phyloP scores from a whole-genome alignment of 768 basidiomycete species.

The Suillus paluster region DNA sequence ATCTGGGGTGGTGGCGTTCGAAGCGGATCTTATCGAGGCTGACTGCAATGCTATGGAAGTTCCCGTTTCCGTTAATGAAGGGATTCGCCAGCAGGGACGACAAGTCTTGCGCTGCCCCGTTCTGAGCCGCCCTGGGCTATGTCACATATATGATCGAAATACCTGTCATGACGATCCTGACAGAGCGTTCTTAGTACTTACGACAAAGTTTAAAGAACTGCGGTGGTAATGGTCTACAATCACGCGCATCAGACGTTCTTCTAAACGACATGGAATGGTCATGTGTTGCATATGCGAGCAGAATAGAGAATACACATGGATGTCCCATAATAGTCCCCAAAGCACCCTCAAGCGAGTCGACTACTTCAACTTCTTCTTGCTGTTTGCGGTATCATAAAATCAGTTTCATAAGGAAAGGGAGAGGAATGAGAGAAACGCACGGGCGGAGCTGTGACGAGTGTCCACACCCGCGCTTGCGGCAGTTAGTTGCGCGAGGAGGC shows the following conservation, averaged over 20 bases:
- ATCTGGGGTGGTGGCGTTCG: background rate
- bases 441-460: slow-evolving; percentile 91
- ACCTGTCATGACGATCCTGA: background rate
- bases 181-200: background rate
- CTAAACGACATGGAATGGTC: slow-evolving; percentile 9
- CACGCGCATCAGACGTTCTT: background rate
- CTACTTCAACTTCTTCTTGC: slow-evolving; percentile 98
- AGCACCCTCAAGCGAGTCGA: slow-evolving; percentile 27
- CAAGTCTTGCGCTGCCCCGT: background rate
- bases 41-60: background rate
- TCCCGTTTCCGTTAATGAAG: background rate
- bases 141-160: background rate
- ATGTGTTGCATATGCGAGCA: slow-evolving; percentile 23
- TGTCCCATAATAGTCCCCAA: slow-evolving; percentile 14
- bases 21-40: background rate
- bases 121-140: background rate
- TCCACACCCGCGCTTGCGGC: slow-evolving; percentile 93
- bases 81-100: background rate
- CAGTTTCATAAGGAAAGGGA: slow-evolving; percentile 3
- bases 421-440: slow-evolving; percentile 50
- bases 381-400: slow-evolving; percentile 31
- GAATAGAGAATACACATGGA: slow-evolving; percentile 25
- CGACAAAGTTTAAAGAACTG: background rate
- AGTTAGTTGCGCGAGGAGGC: slow-evolving; percentile 99
- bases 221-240: too few relatives aligned